These are phyloP conservation scores for Symmetrospora coprosmae DNA, from an alignment of 768 basidiomycete species.

Conservation along the genomic window DNA sequence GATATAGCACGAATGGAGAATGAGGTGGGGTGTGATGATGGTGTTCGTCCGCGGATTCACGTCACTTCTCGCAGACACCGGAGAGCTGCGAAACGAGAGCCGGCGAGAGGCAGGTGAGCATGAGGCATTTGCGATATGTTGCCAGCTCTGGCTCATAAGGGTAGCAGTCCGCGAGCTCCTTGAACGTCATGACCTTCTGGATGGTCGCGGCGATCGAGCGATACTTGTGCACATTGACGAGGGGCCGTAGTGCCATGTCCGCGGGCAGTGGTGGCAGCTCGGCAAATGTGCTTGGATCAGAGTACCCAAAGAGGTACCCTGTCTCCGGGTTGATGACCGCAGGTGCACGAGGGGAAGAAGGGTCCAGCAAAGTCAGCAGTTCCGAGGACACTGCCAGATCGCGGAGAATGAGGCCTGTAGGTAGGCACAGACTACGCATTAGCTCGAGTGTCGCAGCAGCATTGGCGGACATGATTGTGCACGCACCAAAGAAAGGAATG, in stretches of 20 bases:
- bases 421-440: not conserved
- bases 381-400: constrained; percentile 29
- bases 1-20: too few relatives aligned
- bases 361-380: constrained; percentile 33
- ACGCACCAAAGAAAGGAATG: constrained; percentile 31
- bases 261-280: constrained; percentile 25
- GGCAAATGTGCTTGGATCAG: constrained; percentile 23
- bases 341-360: constrained; percentile 23
- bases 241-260: constrained; percentile 19
- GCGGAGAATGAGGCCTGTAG: constrained; percentile 29
- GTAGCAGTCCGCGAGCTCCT: constrained; percentile 27
- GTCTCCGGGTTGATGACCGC: constrained; percentile 20
- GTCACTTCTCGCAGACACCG: constrained; percentile 11
- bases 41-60: too few relatives aligned
- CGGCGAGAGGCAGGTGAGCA: constrained; percentile 20
- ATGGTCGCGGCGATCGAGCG: constrained; percentile 26
- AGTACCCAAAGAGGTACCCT: constrained; percentile 15
- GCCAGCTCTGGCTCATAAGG: constrained; percentile 17
- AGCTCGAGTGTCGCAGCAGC: not conserved
- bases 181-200: constrained; percentile 24
- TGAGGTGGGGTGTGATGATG: too few relatives aligned
- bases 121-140: constrained; percentile 28
- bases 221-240: constrained; percentile 34
- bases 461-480: too few relatives aligned
- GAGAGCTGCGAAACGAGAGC: not conserved